phyloP scores from a whole-genome alignment of 345 rosid genomes.

The Combretum micranthum region DNA sequence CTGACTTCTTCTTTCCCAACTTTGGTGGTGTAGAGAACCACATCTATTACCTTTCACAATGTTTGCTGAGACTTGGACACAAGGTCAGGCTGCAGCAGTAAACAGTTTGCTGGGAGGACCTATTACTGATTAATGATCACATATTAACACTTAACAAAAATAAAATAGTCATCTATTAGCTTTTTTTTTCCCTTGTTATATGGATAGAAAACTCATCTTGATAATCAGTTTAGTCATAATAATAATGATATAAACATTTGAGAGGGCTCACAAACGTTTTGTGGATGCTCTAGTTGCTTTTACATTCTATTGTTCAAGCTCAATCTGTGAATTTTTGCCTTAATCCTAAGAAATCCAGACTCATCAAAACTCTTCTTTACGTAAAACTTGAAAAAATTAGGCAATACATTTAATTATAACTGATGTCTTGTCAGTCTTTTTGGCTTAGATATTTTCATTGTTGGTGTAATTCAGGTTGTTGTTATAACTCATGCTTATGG shows the following conservation, averaged over 20 bases:
- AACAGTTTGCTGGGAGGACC: neutral
- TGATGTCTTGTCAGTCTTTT: conserved; percentile 1
- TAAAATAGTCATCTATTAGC: no score
- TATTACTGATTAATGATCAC: no score
- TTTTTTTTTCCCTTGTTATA: neutral
- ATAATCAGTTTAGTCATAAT: no score
- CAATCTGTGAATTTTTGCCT: no score
- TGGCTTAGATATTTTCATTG: conserved; percentile 6
- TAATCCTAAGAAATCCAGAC: no score
- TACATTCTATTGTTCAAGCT: no score
- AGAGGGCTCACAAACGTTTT: no score
- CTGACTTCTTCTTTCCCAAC: conserved; percentile 96
- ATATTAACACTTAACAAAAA: no score
- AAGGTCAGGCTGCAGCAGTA: conserved; percentile 39
- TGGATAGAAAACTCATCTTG: neutral
- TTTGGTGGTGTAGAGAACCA: conserved; percentile 96
- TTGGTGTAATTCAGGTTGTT: conserved; percentile 53
- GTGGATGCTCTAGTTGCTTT: no score
- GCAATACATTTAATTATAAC: neutral
- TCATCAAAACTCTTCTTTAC: no score
- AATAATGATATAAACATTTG: no score
- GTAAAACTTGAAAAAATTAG: no score
- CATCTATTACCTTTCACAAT: conserved; percentile 86
- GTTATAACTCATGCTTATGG: conserved; percentile 97
- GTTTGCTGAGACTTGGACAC: conserved; percentile 86